Evolutionary conservation across 2,329 filamentous ascomycete genomes (phyloP).

Genomic region (Trichoderma harzianum): DNA sequence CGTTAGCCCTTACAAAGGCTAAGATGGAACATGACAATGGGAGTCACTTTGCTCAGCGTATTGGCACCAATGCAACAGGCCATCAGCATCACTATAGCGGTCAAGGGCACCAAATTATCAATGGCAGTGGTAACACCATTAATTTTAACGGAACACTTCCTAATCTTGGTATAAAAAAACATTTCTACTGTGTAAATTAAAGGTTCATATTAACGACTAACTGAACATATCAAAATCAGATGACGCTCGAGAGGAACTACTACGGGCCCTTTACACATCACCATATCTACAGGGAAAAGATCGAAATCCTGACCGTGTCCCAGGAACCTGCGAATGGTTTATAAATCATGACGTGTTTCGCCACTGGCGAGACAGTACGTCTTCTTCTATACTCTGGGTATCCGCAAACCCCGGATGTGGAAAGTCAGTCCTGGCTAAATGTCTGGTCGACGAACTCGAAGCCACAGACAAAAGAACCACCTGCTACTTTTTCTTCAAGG

Average conservation of each 20-base stretch:
- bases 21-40: background rate
- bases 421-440: slow-evolving; percentile 27
- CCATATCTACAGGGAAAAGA: slow-evolving; percentile 22
- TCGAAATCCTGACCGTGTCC: slow-evolving; percentile 27
- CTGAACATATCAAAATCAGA: background rate
- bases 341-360: slow-evolving; percentile 26
- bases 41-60: background rate
- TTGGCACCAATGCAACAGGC: background rate
- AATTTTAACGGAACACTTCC: no score
- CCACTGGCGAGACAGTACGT: slow-evolving; percentile 25
- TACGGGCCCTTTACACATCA: background rate
- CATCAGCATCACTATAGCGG: background rate
- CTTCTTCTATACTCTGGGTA: slow-evolving; percentile 30
- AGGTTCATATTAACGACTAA: no score
- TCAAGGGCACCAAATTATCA: background rate
- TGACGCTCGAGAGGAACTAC: background rate
- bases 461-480: slow-evolving; percentile 21
- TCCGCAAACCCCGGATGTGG: slow-evolving; percentile 34
- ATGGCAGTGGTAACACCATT: background rate
- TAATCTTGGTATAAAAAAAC: no score
- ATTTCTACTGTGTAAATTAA: no score
- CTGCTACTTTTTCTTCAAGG: slow-evolving; percentile 47
- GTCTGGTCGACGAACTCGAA: slow-evolving; percentile 29
- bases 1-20: background rate
- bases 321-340: slow-evolving; percentile 36